Conservation (phyloP, 2,329 filamentous ascomycete species). For the Microcyclosporella mali region DNA sequence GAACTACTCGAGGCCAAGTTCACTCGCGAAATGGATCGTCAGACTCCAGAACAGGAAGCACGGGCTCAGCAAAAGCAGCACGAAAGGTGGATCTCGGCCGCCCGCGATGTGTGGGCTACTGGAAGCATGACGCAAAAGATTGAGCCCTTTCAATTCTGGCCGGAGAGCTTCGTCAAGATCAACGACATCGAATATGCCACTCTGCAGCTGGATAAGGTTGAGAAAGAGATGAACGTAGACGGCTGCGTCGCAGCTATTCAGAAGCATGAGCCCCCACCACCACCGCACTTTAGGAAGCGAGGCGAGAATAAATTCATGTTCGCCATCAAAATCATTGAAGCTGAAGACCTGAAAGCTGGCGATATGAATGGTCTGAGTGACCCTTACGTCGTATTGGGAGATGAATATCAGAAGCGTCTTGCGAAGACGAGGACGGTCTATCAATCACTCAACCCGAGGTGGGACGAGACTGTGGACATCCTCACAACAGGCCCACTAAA, state of each 20-base stretch:
- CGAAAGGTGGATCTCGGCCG: constrained; percentile 87
- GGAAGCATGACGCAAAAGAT: constrained; percentile 74
- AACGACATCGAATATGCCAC: constrained; percentile 97
- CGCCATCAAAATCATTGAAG: constrained; percentile 97
- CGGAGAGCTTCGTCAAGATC: constrained; percentile 92
- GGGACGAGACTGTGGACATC: constrained; percentile 96
- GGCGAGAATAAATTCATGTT: constrained; percentile 83
- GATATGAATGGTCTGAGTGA: constrained; percentile 92
- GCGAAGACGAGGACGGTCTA: constrained; percentile 92
- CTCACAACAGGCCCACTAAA: constrained; percentile 87
- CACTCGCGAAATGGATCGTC: constrained; percentile 83
- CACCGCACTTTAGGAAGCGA: constrained; percentile 57
- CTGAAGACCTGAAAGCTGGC: constrained; percentile 95
- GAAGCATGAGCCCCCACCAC: constrained; percentile 63
- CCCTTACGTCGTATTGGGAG: constrained; percentile 92
- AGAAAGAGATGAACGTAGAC: constrained; percentile 85
- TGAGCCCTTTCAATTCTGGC: constrained; percentile 94
- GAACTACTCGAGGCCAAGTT: constrained; percentile 83
- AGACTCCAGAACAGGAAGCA: constrained; percentile 80
- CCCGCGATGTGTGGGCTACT: constrained; percentile 79
- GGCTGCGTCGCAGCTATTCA: constrained; percentile 77
- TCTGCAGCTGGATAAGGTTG: constrained; percentile 82
- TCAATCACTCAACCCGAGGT: constrained; percentile 83
- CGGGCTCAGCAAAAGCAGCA: constrained; percentile 72
- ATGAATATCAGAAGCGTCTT: constrained; percentile 95